These are phyloP conservation scores for Fusarium duplospermum DNA, from an alignment of 2,329 filamentous ascomycete genomes.

Conservation along the genomic window DNA sequence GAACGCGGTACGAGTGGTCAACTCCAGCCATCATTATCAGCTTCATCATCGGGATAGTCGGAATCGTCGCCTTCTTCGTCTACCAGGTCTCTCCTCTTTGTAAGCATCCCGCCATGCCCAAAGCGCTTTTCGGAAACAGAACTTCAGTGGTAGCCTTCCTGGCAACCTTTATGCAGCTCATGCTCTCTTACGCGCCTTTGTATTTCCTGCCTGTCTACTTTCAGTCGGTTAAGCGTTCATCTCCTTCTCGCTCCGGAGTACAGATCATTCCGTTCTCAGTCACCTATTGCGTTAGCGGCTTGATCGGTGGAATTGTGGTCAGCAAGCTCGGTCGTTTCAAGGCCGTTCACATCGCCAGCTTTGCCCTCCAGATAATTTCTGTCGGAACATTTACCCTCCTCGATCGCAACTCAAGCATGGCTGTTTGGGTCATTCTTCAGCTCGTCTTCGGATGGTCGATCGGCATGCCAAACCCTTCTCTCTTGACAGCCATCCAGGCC, in stretches of 20 bases:
- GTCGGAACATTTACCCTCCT: not conserved
- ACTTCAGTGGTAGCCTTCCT: slow-evolving; percentile 44
- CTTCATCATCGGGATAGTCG: slow-evolving; percentile 56
- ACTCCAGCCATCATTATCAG: slow-evolving; percentile 60
- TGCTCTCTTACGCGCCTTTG: slow-evolving; percentile 49
- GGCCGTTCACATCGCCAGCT: not conserved
- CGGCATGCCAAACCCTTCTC: not conserved
- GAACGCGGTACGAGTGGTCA: slow-evolving; percentile 62
- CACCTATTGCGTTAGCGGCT: not conserved
- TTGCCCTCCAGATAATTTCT: not conserved
- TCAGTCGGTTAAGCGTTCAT: slow-evolving; percentile 53
- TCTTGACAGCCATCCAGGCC: not conserved
- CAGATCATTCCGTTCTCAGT: slow-evolving; percentile 41
- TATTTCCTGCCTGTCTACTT: slow-evolving; percentile 63
- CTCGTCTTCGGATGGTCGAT: not conserved
- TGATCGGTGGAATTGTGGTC: not conserved
- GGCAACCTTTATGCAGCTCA: slow-evolving; percentile 36
- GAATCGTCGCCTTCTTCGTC: slow-evolving; percentile 50
- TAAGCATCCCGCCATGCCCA: slow-evolving; percentile 54
- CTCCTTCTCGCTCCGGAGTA: slow-evolving; percentile 49
- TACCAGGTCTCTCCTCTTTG: slow-evolving; percentile 47
- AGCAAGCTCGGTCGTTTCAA: not conserved
- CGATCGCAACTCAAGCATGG: not conserved
- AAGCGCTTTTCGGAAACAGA: slow-evolving; percentile 57
- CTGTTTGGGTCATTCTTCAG: not conserved